Evolutionary conservation across 371 early-diverging fungal species (phyloP), one percentile per base, ranked within the genome.

Genomic region (Rhizopus microsporus): DNA sequence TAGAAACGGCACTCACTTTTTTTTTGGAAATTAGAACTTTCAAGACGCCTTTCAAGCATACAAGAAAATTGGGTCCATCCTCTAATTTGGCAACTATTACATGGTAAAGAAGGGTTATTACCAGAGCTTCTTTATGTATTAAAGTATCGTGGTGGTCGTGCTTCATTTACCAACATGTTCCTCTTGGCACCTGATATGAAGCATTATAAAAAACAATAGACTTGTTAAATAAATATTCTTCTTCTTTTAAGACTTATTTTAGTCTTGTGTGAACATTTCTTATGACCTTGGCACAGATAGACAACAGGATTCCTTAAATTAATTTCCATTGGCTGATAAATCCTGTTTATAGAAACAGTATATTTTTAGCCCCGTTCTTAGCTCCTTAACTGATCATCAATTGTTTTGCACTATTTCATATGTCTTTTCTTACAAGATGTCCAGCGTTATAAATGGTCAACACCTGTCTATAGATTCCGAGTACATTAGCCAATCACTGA

Each of bases 31-130:
- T 23, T 60, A 75, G 77, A 66, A 45, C 44, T 73, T 37, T 49
- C 63, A 31, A 7, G 3, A 3, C 32, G 39, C 0, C 23, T 74
- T 2, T 32, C 12, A 2, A 45, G 52, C 35, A 37, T 74, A 29
- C 39, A 61, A 4, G 38, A 63, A 48, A 45, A 47, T 1, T 53
- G 57, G 45, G 45, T 77, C 9, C 74, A 77, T 52, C 77, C 77
- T 38, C 42, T 71, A 16, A 40, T 77, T n/a, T 71, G 66, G 67
- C 38, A 59, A 34, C 35, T 69, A 2, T 51, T 74, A 10, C 55
- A 58, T 15, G 71, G 67, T n/a, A 60, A 71, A 15, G 37, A 53
- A 30, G 72, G 72, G 1, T 37, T 75, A 15, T 61, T 54, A 16
- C 46, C 56, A 8, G 68, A 68, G 50, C 59, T 56, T 0, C 15